Conservation (phyloP, 2,329 filamentous ascomycete species). For the Rhynchosporium graminicola region DNA sequence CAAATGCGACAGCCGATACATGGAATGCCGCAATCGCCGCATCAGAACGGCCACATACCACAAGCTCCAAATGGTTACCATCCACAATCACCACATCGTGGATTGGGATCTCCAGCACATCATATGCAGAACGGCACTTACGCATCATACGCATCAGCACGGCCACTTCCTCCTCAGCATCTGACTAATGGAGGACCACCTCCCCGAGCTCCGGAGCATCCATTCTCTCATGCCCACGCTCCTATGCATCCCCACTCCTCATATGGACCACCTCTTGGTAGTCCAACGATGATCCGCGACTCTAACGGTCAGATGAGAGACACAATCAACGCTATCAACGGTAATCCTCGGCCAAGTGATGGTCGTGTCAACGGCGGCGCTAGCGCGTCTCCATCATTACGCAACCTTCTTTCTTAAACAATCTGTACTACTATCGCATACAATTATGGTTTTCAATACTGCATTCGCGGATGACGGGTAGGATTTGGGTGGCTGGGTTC, state of each 20-base stretch:
- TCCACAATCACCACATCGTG: constrained; percentile 33
- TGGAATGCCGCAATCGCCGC: constrained; percentile 43
- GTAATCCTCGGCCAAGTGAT: constrained; percentile 43
- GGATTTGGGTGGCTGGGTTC: constrained; percentile 11
- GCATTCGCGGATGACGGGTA: constrained; percentile 16
- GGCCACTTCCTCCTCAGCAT: constrained; percentile 39
- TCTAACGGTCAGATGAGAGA: constrained; percentile 38
- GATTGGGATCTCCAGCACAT: constrained; percentile 27
- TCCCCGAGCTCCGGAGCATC: constrained; percentile 48
- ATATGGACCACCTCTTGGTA: constrained; percentile 36
- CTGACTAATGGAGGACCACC: constrained; percentile 42
- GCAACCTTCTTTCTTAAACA: constrained; percentile 67
- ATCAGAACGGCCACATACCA: constrained; percentile 48
- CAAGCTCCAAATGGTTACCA: constrained; percentile 48
- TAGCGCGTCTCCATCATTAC: constrained; percentile 74
- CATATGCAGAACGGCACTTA: constrained; percentile 38
- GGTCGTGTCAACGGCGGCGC: constrained; percentile 60
- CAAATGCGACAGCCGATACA: constrained; percentile 32
- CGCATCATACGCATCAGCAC: constrained; percentile 37
- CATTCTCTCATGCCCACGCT: constrained; percentile 49
- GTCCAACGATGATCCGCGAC: constrained; percentile 36
- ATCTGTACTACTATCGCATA: constrained; percentile 14
- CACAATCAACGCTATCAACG: constrained; percentile 34
- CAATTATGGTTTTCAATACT: constrained; percentile 9
- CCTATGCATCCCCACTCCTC: constrained; percentile 48